Evolutionary conservation across 495 filamentous ascomycete genomes (phyloP).

Genomic region (Halenospora varia): DNA sequence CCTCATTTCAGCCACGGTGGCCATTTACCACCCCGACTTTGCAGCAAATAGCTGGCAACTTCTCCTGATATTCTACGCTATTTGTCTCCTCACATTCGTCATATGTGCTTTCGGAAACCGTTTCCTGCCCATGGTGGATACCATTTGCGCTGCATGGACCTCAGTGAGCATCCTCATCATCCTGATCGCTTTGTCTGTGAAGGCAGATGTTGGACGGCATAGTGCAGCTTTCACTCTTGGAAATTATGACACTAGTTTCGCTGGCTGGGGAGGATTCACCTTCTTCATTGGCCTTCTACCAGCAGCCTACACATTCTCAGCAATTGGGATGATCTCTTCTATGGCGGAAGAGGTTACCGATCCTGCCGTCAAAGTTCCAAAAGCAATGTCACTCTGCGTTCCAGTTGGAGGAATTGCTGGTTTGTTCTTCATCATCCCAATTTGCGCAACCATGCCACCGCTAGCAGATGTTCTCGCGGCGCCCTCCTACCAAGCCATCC

Average conservation of each 20-base stretch:
- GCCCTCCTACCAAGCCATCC: conserved; percentile 39
- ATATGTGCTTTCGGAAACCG: conserved; percentile 40
- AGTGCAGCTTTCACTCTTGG: conserved; percentile 38
- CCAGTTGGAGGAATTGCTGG: conserved; percentile 40
- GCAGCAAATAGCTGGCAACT: conserved; percentile 26
- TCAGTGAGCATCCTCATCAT: conserved; percentile 40
- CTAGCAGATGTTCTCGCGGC: conserved; percentile 37
- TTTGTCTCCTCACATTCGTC: conserved; percentile 35
- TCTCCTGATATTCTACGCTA: conserved; percentile 39
- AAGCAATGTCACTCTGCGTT: conserved; percentile 39
- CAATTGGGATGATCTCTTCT: conserved; percentile 47
- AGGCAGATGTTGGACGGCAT: conserved; percentile 39
- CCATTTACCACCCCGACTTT: conserved; percentile 25
- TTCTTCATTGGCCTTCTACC: conserved; percentile 51
- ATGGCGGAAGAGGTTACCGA: conserved; percentile 48
- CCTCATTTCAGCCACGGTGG: conserved; percentile 30
- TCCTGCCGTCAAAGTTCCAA: conserved; percentile 41
- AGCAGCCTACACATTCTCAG: conserved; percentile 47
- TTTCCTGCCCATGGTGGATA: conserved; percentile 47
- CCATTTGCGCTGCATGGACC: conserved; percentile 46
- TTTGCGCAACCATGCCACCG: conserved; percentile 43
- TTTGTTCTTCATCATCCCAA: conserved; percentile 44
- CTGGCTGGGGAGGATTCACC: conserved; percentile 37
- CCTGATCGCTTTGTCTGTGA: conserved; percentile 38
- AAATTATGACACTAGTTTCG: conserved; percentile 36